Base-by-base conservation (phyloP, 176 grass and related monocot genomes). In the Rhynchospora breviuscula region DNA sequence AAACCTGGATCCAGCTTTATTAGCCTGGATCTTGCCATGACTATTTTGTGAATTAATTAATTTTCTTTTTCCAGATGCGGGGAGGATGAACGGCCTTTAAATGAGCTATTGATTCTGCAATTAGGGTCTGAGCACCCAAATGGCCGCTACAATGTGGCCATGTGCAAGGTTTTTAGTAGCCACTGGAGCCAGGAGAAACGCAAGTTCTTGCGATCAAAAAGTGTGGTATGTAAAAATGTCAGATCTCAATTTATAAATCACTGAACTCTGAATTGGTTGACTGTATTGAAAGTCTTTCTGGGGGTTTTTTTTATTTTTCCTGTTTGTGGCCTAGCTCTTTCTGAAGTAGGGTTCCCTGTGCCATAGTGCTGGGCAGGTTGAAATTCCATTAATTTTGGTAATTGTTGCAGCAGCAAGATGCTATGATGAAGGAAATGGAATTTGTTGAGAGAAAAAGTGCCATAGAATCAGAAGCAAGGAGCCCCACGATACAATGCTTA, bases 81-180 rank as follows among this genome's bases (percentile, higher is more conserved):
- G 2, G 93, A 99, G 82, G 93, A 99, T 79, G 97, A 99, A 69
- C 89, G 91, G 0, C 97, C 97, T 40, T 71, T 99, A 43, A 99
- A 99, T 19, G 89, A 99, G 85, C 61, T 99, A 58, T 89, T 99
- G 78, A 90, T 99, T 59, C 86, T 99, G 82, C 97, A 99, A 8
- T 85, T 92, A 82, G 97, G 97, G 57, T 93, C 97, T 9, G 93
- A 95, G 66, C 97, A 96, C 88, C 92, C 97, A 61, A 95, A 99
- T 85, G 91, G 93, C 22, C 93, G 93, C 1, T 95, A 93, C 77
- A 99, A 99, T 87, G 90, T 95, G 17, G 87, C 93, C 2, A 93
- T 99, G 93, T 96, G 97, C 88, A 99, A 99, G 84, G 89, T 91
- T 87, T 89, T 95, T 82, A 90, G 97, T 70, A 93, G 88, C 44